Evolutionary conservation across 257 asterid genomes (phyloP).

Genomic region (Cruciata laevipes): DNA sequence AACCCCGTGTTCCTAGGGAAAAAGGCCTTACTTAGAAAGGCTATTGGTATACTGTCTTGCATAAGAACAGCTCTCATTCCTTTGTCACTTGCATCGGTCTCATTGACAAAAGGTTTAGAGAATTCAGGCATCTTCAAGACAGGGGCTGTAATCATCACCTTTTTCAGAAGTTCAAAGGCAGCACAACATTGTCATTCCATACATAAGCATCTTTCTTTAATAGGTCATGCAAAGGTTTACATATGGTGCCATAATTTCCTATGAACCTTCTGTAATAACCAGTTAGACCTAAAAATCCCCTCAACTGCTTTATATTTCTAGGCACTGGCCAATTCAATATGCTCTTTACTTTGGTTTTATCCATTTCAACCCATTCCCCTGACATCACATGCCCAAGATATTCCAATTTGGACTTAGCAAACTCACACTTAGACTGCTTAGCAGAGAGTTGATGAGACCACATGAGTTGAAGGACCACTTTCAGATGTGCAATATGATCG

Average conservation of each 20-base stretch:
- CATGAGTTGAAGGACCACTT: no score
- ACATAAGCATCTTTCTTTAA: not conserved
- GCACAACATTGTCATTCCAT: no score
- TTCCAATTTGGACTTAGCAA: no score
- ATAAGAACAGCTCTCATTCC: not conserved
- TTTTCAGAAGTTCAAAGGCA: not conserved
- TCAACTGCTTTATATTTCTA: no score
- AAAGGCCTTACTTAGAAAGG: not conserved
- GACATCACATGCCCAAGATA: no score
- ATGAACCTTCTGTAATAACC: not conserved
- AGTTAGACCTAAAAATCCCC: no score
- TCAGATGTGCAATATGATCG: no score
- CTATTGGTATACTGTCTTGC: not conserved
- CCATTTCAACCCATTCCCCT: no score
- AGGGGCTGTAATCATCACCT: not conserved
- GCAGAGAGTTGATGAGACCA: no score
- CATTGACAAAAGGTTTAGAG: not conserved
- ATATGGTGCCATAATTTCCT: not conserved
- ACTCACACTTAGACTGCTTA: no score
- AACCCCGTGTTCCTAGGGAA: not conserved
- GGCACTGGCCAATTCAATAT: no score
- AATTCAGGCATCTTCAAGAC: not conserved
- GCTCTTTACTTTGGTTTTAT: no score
- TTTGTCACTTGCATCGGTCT: not conserved
- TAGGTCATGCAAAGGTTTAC: not conserved